Base-by-base conservation (phyloP, 2,329 filamentous ascomycete species). In the Neonectria ditissima region DNA sequence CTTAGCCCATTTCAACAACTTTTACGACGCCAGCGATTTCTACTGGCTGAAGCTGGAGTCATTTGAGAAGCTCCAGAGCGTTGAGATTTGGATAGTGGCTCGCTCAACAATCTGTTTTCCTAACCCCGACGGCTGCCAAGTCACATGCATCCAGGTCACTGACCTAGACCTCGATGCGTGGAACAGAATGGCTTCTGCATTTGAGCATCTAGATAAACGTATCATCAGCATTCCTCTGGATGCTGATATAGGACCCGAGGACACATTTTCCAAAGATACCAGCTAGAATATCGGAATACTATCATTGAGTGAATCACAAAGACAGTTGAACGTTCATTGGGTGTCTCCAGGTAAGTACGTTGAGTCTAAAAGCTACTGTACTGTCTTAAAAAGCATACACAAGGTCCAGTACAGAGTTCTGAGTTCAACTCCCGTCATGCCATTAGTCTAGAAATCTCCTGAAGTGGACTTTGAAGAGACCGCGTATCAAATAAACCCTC, bases 51-150 rank as follows among this genome's bases (percentile, higher is more conserved):
- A 41, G 8, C 51, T 50, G 3, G 14, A 32, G 14, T 34, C 13
- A 16, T 61, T 61, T 37, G 41, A 61, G 30, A 55, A 55, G 26
- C 58, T 55, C 30, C 26, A 32, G 34, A 55, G 43, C 16, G 34
- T 61, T 24, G 55, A 61, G 18, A 55, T 55, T 18, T 55, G 51
- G 58, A 43, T 61, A 20, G 54, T 44, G 7, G 50, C 58, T 20
- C 58, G 58, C 11, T 32, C 24, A 18, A 56, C 28, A 11, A 14
- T 22, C 20, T 37, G 13, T 18, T 55, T 24, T 18, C 32, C 52
- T 44, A 8, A 20, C 24, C n/a, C 41, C 20, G 18, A 44, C 24
- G 32, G 32, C 32, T 14, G 32, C 32, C 13, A 37, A 3, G 41
- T 44, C 41, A 24, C 41, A 44, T 50, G 44, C 16, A 16, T 8